Base-by-base conservation (phyloP, 345 rosid species). In the Geranium rotundifolium region DNA sequence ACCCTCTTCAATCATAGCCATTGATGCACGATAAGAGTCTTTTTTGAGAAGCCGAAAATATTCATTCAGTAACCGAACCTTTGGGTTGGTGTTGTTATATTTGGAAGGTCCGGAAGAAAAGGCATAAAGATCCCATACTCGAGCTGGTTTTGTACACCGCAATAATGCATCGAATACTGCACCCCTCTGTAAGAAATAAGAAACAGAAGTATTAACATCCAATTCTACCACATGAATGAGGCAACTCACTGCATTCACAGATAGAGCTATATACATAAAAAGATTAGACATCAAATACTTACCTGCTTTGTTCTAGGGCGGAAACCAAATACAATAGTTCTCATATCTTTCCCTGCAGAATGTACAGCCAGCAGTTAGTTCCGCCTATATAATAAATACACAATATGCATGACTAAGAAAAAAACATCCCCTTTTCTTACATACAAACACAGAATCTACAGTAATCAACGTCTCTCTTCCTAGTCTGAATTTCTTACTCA, bases 341-440 rank as follows among this genome's bases (percentile, higher is more conserved):
- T 88, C 99, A 93, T 90, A 77, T 93, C 99, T 75, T 90, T 93
- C 65, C 99, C 99, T 93, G 77, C 72, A 75, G 74, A 39, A 67
- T 39, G 55, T 65, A 61, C 57, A 63, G 23, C 15, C 52, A 46
- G 12, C 16, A 6, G 12, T 37, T 37, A 37, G 46, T 6, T 37
- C 46, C 3, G 12, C 46, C 12, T 5, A 37, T 10, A 37, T 37
- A 6, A 5, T 6, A 37, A 37, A 37, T 37, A 37, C 46, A 37
- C 46, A 37, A 37, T 37, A 37, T 37, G 46, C 12, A 37, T 37
- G 46, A 37, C 12, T 37, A 37, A 37, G 1, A 3, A 37, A 37
- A 10, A 37, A 37, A 37, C 2, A 37, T 37, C 4, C 46, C 46
- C 46, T 5, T 37, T 37, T 37, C 46, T 37, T 4, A 3, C 46